Base-by-base conservation (phyloP, 2,329 filamentous ascomycete genomes). In the Scytalidium lignicola region DNA sequence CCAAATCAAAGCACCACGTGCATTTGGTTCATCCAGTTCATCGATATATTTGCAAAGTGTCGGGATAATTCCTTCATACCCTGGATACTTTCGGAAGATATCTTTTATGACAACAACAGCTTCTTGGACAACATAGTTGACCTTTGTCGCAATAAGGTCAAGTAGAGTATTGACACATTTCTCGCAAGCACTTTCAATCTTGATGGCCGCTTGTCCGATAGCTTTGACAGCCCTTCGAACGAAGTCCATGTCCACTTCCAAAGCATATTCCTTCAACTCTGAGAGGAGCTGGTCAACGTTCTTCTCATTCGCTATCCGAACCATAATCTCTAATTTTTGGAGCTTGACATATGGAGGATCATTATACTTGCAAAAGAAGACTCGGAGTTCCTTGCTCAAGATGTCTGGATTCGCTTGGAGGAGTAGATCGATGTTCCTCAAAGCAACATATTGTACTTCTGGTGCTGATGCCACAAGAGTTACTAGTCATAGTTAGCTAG, bases 341-440 rank as follows among this genome's bases (percentile, higher is more conserved):
- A 99, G 83, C 70, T 99, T 99, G 62, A 99, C 85, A 66, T 99
- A 99, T 19, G 90, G 90, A 1, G 93, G 92, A 60, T 99, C 93
- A 66, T 97, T 97, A 74, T 99, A 99, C 72, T 99, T 99, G 85
- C 93, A 99, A 74, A 99, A 99, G 74, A 99, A 99, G 8, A 99
- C 93, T 41, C 93, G 83, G 62, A 99, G 83, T 69, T 99, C 93
- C 69, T 97, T 97, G 76, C 89, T 95, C 9, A 99, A 78, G 49
- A 99, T 96, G 58, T 96, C 91, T 10, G 93, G 90, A 68, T 96
- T 92, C 59, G 95, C 93, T 68, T 99, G 93, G 21, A 99, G 78
- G 5, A 99, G 77, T 28, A 99, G 81, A 60, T 99, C 93, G 62
- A 99, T 99, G 67, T 99, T 99, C 55, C 92, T 79, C 44, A 99